Evolutionary conservation across 73 alveolate species (phyloP).

Genomic region (Paramecium bursaria): DNA sequence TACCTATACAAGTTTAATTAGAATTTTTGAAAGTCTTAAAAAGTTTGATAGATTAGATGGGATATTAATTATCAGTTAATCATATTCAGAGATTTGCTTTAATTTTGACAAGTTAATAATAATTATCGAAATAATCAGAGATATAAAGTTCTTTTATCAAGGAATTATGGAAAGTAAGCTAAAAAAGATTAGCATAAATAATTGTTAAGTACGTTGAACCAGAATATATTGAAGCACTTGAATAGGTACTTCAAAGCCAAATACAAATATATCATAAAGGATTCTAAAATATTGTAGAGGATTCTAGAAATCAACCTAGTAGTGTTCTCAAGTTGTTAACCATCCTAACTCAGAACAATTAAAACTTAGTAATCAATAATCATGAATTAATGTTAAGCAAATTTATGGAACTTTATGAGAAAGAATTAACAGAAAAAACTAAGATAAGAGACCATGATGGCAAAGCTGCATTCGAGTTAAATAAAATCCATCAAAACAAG

Average conservation of each 20-base stretch:
- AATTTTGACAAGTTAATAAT: neutral
- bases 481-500: neutral
- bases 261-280: slow-evolving; percentile 15
- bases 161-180: slow-evolving; percentile 50
- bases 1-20: slow-evolving; percentile 9
- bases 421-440: neutral
- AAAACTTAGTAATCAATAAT: neutral
- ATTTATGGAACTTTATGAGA: slow-evolving; percentile 31
- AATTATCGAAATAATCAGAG: neutral
- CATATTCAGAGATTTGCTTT: neutral
- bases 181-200: slow-evolving; percentile 31
- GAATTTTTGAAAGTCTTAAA: slow-evolving; percentile 26
- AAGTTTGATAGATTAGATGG: slow-evolving; percentile 31
- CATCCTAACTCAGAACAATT: neutral
- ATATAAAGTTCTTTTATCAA: neutral
- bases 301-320: slow-evolving; percentile 23
- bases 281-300: slow-evolving; percentile 33
- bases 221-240: neutral
- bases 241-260: neutral
- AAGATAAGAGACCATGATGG: slow-evolving; percentile 40
- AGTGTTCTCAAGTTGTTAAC: slow-evolving; percentile 2
- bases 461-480: slow-evolving; percentile 6
- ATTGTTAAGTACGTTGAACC: neutral
- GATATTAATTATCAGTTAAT: slow-evolving; percentile 13
- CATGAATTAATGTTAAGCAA: slow-evolving; percentile 43